Evolutionary conservation across 2,329 filamentous ascomycete genomes (phyloP), one percentile per base, ranked within the genome.

Genomic region (Pyricularia sp.): DNA sequence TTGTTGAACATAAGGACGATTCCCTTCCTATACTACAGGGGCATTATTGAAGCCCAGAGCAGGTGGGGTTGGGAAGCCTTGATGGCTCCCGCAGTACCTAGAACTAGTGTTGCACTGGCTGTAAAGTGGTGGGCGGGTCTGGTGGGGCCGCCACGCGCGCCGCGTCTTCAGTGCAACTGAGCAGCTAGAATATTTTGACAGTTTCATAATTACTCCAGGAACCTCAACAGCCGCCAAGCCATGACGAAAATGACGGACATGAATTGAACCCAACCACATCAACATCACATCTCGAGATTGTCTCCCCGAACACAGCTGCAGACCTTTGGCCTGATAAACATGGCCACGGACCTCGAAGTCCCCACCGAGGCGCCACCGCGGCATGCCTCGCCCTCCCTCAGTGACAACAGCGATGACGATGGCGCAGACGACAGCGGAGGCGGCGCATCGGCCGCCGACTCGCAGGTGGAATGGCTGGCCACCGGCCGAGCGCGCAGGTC

Each of bases 401-500:
- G 76, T 72, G 80, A 79, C 69, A 75, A 77, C 73, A 79, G 77
- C 68, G 75, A 73, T 69, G 77, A 75, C 68, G 71, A 69, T 70
- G 58, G 26, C 25, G 59, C 25, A 12, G 59, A 63, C 11, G 59
- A 63, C 59, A 28, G 28, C 11, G 20, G 11, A 20, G 65, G 30
- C 36, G 55, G 67, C 12, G 67, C 25, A 2, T 64, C 67, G 11
- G 23, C 31, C 23, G 14, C 59, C 9, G 64, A 70, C 26, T 69
- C 77, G 3, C 73, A 78, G 70, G 80, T 90, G 68, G 88, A 92
- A 82, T 91, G 89, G 83, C 85, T 94, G 55, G 90, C 90, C 64
- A 92, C 90, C 5, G 88, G 88, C 55, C 90, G 93, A 70, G 83
- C 87, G 72, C 92, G 88, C 78, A 90, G 93, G 71, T 89, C 90